Percentiles rank a stretch among this genome's conserved stretches.
phyloP scores from a whole-genome alignment of 306 rosid genomes.

The Vicia villosa region DNA sequence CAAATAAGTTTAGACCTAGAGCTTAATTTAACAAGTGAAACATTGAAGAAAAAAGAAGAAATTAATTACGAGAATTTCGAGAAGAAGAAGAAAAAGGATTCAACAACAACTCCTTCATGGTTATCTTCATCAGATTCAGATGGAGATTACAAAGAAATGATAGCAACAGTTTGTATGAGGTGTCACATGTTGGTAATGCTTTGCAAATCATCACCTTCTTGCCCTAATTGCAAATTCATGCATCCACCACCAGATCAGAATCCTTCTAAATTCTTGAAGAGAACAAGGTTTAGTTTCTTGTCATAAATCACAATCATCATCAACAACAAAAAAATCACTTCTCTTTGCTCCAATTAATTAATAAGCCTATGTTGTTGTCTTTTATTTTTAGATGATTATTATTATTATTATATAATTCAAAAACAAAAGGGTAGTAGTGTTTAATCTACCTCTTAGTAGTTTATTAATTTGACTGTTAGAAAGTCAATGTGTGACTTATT shows the following conservation, averaged over 20 bases:
- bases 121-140: slow-evolving; percentile 53
- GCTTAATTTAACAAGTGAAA: slow-evolving; percentile 68
- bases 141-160: slow-evolving; percentile 62
- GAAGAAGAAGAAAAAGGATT: slow-evolving; percentile 32
- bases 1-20: slow-evolving; percentile 77
- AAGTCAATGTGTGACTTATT: slow-evolving; percentile 7
- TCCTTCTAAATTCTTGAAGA: slow-evolving; percentile 62
- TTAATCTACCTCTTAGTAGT: slow-evolving; percentile 22
- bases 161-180: slow-evolving; percentile 77
- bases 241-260: slow-evolving; percentile 68
- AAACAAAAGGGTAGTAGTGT: slow-evolving; percentile 27
- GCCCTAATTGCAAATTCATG: slow-evolving; percentile 96
- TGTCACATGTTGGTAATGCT: slow-evolving; percentile 95
- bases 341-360: slow-evolving; percentile 2
- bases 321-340: not conserved
- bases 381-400: slow-evolving; percentile 10
- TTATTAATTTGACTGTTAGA: slow-evolving; percentile 28
- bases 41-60: slow-evolving; percentile 44
- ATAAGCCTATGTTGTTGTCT: slow-evolving; percentile 13
- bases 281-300: slow-evolving; percentile 51
- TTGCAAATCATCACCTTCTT: slow-evolving; percentile 80
- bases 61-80: slow-evolving; percentile 14
- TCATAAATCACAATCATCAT: slow-evolving; percentile 27
- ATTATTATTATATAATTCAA: slow-evolving; percentile 1
- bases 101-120: slow-evolving; percentile 47